Evolutionary conservation across 805 yeast species (phyloP).

Genomic region (Metschnikowia borealis): DNA sequence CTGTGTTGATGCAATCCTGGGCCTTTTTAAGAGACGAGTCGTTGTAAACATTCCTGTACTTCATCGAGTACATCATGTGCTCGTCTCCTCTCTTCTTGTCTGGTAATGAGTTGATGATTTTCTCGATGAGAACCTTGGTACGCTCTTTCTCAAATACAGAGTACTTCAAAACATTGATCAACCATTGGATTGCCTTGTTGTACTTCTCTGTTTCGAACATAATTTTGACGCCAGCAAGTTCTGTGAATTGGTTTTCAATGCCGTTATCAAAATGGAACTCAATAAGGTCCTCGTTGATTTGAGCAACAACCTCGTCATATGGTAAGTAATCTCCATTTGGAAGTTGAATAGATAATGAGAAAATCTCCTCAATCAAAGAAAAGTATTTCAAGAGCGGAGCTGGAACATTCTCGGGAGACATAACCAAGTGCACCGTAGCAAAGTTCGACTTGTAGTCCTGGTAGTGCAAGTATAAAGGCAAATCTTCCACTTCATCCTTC

Average conservation of each 20-base stretch:
- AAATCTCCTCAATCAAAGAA: constrained; percentile 59
- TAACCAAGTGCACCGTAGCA: constrained; percentile 58
- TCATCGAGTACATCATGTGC: constrained; percentile 61
- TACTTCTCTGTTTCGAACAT: constrained; percentile 63
- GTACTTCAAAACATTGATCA: constrained; percentile 57
- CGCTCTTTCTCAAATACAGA: constrained; percentile 71
- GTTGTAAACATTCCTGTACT: constrained; percentile 48
- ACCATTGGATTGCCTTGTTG: constrained; percentile 70
- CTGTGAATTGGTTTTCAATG: constrained; percentile 58
- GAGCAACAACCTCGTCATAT: constrained; percentile 72
- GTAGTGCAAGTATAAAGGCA: constrained; percentile 70
- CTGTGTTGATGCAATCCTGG: constrained; percentile 62
- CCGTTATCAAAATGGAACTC: constrained; percentile 54
- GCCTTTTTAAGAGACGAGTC: constrained; percentile 63
- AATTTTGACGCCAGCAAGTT: constrained; percentile 58
- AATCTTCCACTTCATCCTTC: constrained; percentile 38
- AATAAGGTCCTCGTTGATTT: constrained; percentile 69
- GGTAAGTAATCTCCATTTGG: constrained; percentile 58
- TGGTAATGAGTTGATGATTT: constrained; percentile 54
- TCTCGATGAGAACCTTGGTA: constrained; percentile 61
- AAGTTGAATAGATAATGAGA: constrained; percentile 64
- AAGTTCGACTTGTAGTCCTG: constrained; percentile 81
- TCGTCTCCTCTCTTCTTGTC: constrained; percentile 63
- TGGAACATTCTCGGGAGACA: constrained; percentile 54
- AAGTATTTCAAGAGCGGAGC: constrained; percentile 57